Percentiles rank a stretch among this genome's conserved stretches.
Conservation (phyloP, 148 eudicot genomes). For the Salicornia ramosissima region DNA sequence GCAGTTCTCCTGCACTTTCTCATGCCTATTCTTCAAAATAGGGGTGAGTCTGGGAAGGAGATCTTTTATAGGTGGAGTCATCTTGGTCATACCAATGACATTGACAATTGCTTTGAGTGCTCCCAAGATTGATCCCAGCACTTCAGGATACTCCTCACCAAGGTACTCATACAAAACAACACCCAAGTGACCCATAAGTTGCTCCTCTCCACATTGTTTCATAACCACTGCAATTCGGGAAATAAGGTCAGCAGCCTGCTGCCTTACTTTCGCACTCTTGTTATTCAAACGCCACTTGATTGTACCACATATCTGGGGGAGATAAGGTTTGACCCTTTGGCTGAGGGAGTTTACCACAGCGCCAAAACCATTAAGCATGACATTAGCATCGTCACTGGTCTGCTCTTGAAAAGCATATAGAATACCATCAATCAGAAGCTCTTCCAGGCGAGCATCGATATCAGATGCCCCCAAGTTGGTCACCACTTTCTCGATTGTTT, state of each 20-base stretch:
- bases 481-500: slow-evolving; percentile 95
- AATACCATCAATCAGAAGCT: slow-evolving; percentile 92
- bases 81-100: slow-evolving; percentile 96
- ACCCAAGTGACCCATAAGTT: slow-evolving; percentile 97
- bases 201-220: slow-evolving; percentile 99
- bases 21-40: slow-evolving; percentile 89
- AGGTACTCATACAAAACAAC: slow-evolving; percentile 90
- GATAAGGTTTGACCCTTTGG: slow-evolving; percentile 90
- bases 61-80: slow-evolving; percentile 97
- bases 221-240: slow-evolving; percentile 92
- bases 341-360: slow-evolving; percentile 94
- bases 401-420: slow-evolving; percentile 97
- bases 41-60: slow-evolving; percentile 88
- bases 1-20: slow-evolving; percentile 95
- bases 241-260: slow-evolving; percentile 95
- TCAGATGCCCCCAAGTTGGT: slow-evolving; percentile 90
- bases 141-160: slow-evolving; percentile 96
- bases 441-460: slow-evolving; percentile 90
- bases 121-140: slow-evolving; percentile 87
- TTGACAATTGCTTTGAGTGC: slow-evolving; percentile 93
- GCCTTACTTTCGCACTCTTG: slow-evolving; percentile 97
- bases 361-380: slow-evolving; percentile 98
- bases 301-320: slow-evolving; percentile 98
- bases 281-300: slow-evolving; percentile 95
- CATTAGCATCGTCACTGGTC: slow-evolving; percentile 97